Conservation (phyloP, 1,284 basidiomycete species). For the Cryptococcus depauperatus region DNA sequence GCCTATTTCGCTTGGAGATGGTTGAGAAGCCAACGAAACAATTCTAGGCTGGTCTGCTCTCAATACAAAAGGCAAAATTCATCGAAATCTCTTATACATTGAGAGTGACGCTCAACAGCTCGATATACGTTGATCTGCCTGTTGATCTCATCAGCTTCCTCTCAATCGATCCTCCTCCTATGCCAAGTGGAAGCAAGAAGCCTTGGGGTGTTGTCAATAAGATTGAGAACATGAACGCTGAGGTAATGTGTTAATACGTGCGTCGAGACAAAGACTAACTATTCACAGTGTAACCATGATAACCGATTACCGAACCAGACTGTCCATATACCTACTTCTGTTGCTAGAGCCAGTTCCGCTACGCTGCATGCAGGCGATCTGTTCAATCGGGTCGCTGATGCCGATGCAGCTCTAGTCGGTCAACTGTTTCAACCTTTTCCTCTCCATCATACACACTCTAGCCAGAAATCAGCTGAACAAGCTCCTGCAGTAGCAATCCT, state of each 20-base stretch:
- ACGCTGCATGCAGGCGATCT: too few relatives aligned
- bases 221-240: neutral
- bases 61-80: constrained; percentile 63
- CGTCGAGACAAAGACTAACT: neutral
- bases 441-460: too few relatives aligned
- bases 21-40: neutral
- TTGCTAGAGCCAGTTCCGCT: neutral
- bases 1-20: neutral
- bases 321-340: neutral
- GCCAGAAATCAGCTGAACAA: too few relatives aligned
- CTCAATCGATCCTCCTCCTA: constrained; percentile 43
- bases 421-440: too few relatives aligned
- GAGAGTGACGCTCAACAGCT: constrained; percentile 61
- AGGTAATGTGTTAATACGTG: neutral
- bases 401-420: too few relatives aligned
- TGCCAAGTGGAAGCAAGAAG: constrained; percentile 27
- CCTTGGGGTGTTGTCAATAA: neutral
- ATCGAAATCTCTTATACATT: constrained; percentile 73
- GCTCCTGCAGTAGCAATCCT: too few relatives aligned
- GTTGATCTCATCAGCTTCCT: constrained; percentile 44
- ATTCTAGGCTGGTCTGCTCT: constrained; percentile 60
- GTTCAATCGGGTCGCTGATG: too few relatives aligned
- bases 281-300: neutral
- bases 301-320: neutral
- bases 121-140: constrained; percentile 49